These are phyloP conservation scores for Neofusicoccum sp. DNA, from an alignment of 2,329 filamentous ascomycete genomes.

Conservation along the genomic window DNA sequence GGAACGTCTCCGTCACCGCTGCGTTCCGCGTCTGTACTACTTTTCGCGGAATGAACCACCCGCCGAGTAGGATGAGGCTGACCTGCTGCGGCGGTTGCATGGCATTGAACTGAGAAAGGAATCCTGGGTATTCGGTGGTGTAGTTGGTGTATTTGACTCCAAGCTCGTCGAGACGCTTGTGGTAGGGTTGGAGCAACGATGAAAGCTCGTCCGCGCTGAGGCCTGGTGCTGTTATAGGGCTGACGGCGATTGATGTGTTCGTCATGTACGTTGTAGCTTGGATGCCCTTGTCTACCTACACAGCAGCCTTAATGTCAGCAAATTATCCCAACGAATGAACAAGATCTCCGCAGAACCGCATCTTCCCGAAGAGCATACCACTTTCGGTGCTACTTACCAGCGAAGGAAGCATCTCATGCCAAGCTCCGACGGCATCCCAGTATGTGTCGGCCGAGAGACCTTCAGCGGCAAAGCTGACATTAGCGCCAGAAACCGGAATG, in stretches of 20 bases:
- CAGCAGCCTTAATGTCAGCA: no score
- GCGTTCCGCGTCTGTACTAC: constrained; percentile 23
- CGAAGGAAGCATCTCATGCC: neutral
- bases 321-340: no score
- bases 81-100: constrained; percentile 25
- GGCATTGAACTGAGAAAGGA: neutral
- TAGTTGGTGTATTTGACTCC: neutral
- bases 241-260: constrained; percentile 21
- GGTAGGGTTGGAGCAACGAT: constrained; percentile 28
- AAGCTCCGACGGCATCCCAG: neutral
- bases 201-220: neutral
- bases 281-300: neutral
- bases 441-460: neutral
- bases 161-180: constrained; percentile 26
- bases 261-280: constrained; percentile 30
- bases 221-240: neutral
- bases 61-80: constrained; percentile 31
- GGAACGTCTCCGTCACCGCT: constrained; percentile 26
- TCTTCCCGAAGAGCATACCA: no score
- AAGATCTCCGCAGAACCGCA: no score
- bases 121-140: neutral
- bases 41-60: constrained; percentile 22
- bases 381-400: neutral
- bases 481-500: constrained; percentile 29
- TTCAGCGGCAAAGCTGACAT: constrained; percentile 24